Percentiles rank a stretch among this genome's conserved stretches.
Evolutionary conservation across 805 yeast genomes (phyloP).

Genomic region (Ogataea methanolica): DNA sequence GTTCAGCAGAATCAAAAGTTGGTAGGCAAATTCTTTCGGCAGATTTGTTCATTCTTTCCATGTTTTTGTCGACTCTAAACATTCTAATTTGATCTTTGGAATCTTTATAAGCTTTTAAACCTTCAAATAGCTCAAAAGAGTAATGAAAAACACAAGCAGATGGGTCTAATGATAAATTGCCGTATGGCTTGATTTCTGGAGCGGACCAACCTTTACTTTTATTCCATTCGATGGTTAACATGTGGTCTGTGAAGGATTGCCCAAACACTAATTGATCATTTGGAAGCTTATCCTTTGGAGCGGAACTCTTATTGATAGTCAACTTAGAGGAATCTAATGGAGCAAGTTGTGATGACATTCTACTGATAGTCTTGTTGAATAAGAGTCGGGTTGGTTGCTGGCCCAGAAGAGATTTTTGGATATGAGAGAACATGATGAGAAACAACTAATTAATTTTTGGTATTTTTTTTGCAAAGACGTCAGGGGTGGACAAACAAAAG

Average conservation of each 20-base stretch:
- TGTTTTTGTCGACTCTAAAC: constrained; percentile 89
- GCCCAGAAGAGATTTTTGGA: constrained; percentile 2
- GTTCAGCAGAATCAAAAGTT: constrained; percentile 72
- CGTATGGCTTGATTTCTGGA: constrained; percentile 89
- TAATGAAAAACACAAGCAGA: constrained; percentile 90
- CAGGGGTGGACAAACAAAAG: too few species aligned
- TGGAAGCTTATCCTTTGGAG: constrained; percentile 53
- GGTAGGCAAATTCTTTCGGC: constrained; percentile 90
- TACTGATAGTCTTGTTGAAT: constrained; percentile 1
- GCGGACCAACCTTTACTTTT: constrained; percentile 73
- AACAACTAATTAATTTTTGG: not conserved
- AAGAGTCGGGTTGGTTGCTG: not conserved
- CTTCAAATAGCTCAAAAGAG: constrained; percentile 93
- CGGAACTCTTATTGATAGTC: constrained; percentile 38
- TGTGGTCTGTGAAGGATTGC: constrained; percentile 78
- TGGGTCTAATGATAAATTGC: constrained; percentile 73
- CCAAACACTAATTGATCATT: constrained; percentile 68
- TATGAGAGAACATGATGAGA: constrained; percentile 1
- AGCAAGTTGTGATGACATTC: constrained; percentile 26
- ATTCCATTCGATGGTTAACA: constrained; percentile 84
- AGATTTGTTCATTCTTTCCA: constrained; percentile 85
- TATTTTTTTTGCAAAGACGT: too few species aligned
- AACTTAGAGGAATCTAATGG: constrained; percentile 54
- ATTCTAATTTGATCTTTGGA: constrained; percentile 63
- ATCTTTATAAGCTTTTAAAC: constrained; percentile 85